A percentile compares a stretch with the other conserved stretches of the same genome.
phyloP scores from a whole-genome alignment of 2,329 filamentous ascomycete genomes.

The Exserohilum rostratum region DNA sequence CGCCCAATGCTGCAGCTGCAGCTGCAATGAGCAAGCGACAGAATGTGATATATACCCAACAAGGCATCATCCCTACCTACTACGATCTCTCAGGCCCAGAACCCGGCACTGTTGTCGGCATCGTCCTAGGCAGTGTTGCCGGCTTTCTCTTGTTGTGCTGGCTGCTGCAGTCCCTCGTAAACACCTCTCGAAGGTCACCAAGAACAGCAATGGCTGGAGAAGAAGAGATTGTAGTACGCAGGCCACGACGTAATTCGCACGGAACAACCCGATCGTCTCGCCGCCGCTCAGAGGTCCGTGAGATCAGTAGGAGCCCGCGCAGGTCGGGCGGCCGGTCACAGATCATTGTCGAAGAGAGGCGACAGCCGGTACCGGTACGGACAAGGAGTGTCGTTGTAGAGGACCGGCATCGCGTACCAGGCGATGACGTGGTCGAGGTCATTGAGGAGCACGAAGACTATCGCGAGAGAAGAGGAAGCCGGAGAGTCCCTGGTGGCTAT shows the following conservation, averaged over 20 bases:
- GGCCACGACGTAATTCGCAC: constrained; percentile 36
- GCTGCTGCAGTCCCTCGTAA: constrained; percentile 54
- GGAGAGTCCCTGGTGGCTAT: constrained; percentile 50
- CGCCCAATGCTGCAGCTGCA: constrained; percentile 10
- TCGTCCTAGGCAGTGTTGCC: constrained; percentile 61
- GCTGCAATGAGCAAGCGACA: constrained; percentile 27
- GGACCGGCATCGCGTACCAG: constrained; percentile 51
- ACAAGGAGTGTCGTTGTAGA: constrained; percentile 53
- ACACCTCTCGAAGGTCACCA: constrained; percentile 41
- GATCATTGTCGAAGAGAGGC: constrained; percentile 48
- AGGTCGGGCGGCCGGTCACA: constrained; percentile 38
- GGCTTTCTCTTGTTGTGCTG: constrained; percentile 61
- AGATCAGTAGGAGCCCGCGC: constrained; percentile 47
- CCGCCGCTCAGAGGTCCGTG: constrained; percentile 44
- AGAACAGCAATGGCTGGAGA: constrained; percentile 51
- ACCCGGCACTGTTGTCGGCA: constrained; percentile 65
- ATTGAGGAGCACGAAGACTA: constrained; percentile 61
- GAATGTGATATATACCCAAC: constrained; percentile 22
- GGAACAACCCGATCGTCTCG: constrained; percentile 40
- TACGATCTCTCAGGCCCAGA: constrained; percentile 62
- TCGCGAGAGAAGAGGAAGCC: constrained; percentile 44
- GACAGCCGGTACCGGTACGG: constrained; percentile 34
- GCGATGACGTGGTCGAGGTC: constrained; percentile 64
- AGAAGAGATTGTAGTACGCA: constrained; percentile 64
- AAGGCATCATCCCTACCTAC: constrained; percentile 63